Percentiles rank a stretch among this genome's conserved stretches.
Evolutionary conservation across 306 rosid genomes (phyloP).

Genomic region (Rubus idaeus): DNA sequence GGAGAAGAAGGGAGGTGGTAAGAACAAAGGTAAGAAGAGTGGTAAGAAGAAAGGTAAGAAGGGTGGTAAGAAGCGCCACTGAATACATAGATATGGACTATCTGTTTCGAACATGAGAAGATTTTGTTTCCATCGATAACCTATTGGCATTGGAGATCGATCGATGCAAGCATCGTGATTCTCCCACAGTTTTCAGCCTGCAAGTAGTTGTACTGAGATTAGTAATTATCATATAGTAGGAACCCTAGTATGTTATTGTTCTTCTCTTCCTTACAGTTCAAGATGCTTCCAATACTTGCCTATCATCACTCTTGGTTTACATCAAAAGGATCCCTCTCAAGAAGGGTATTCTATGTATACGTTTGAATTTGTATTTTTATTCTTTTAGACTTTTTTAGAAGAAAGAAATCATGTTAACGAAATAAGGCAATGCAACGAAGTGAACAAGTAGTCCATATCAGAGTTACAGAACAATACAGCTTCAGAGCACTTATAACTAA

Average conservation of each 20-base stretch:
- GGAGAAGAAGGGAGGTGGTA: conserved; percentile 39
- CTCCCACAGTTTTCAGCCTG: background rate
- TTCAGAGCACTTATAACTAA: background rate
- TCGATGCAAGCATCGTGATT: background rate
- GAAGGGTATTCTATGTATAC: background rate
- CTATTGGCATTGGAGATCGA: background rate
- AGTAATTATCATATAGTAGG: background rate
- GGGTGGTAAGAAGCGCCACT: conserved; percentile 38
- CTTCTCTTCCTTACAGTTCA: background rate
- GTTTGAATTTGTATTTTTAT: background rate
- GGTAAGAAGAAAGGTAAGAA: conserved; percentile 34
- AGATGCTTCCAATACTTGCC: background rate
- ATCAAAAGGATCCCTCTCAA: background rate
- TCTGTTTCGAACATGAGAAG: background rate
- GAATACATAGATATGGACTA: background rate
- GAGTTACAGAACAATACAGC: background rate
- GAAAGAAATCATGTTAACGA: background rate
- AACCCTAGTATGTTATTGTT: background rate
- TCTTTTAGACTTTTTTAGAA: background rate
- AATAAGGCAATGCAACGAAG: background rate
- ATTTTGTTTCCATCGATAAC: background rate
- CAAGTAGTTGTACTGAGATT: background rate
- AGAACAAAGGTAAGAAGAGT: conserved; percentile 29
- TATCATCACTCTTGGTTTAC: background rate
- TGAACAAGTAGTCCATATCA: background rate